Conservation (phyloP, 495 filamentous ascomycete genomes). For the Pseudoneurospora amorphoporcata region DNA sequence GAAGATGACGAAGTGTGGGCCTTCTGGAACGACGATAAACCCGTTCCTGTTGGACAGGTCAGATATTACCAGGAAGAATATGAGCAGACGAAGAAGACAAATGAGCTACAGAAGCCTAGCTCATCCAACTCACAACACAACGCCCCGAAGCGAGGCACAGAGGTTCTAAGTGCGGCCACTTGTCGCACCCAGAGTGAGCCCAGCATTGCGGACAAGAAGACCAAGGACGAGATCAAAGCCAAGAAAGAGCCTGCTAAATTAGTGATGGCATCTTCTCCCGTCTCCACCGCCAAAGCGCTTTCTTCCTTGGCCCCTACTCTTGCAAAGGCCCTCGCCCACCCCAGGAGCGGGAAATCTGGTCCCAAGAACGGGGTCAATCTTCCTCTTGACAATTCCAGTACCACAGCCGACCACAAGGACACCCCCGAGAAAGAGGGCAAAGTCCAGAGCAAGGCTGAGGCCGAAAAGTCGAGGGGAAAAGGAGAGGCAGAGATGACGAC, state of each 20-base stretch:
- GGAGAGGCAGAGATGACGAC: slow-evolving; percentile 16
- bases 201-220: not conserved
- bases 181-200: not conserved
- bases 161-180: not conserved
- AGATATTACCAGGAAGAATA: not conserved
- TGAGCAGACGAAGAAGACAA: not conserved
- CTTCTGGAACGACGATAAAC: not conserved
- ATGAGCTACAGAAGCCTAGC: too few species aligned
- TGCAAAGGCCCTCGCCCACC: slow-evolving; percentile 52
- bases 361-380: slow-evolving; percentile 90
- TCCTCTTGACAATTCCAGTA: slow-evolving; percentile 35
- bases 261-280: not conserved
- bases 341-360: slow-evolving; percentile 74
- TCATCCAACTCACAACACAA: too few species aligned
- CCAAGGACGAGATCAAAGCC: not conserved
- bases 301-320: not conserved
- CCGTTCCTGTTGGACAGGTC: not conserved
- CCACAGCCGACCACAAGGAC: slow-evolving; percentile 53
- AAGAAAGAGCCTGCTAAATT: not conserved
- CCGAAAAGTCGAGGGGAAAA: too few species aligned
- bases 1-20: not conserved
- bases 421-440: slow-evolving; percentile 22
- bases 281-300: not conserved
- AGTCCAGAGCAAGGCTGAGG: not conserved
- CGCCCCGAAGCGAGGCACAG: not conserved